Conservation (phyloP, 2,329 filamentous ascomycete species). For the Epichloe brachyelytri region DNA sequence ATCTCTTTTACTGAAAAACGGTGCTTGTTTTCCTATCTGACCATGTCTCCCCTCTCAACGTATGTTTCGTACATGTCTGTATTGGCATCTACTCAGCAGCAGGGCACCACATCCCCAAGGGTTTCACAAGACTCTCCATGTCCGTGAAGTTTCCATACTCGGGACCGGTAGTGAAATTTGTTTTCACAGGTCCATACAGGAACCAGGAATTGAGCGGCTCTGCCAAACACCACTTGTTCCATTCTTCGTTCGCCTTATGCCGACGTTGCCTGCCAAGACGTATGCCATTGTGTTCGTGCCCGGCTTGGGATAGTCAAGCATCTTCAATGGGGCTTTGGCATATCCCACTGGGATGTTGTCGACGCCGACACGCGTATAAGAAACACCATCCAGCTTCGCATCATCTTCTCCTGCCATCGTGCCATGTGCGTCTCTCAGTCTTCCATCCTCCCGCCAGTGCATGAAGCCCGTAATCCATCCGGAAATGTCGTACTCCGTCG, state of each 20-base stretch:
- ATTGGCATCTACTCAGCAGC: neutral
- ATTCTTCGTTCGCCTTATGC: constrained; percentile 15
- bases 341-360: constrained; percentile 24
- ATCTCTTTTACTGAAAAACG: too few relatives aligned
- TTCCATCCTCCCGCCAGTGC: constrained; percentile 28
- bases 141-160: constrained; percentile 13
- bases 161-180: constrained; percentile 10
- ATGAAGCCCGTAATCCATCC: constrained; percentile 38
- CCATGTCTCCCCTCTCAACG: too few relatives aligned
- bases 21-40: too few relatives aligned
- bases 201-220: constrained; percentile 28
- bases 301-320: constrained; percentile 16
- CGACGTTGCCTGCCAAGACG: constrained; percentile 26
- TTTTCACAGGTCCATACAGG: constrained; percentile 23
- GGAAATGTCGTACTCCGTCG: constrained; percentile 23
- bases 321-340: constrained; percentile 25
- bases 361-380: constrained; percentile 17
- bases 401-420: constrained; percentile 2
- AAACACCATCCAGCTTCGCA: constrained; percentile 16
- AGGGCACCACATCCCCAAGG: constrained; percentile 4
- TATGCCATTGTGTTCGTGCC: constrained; percentile 16
- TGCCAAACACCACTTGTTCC: constrained; percentile 13
- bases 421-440: constrained; percentile 9
- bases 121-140: constrained; percentile 8
- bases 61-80: too few relatives aligned